Evolutionary conservation across 306 rosid species (phyloP).

Genomic region (Dalbergia oliveri): DNA sequence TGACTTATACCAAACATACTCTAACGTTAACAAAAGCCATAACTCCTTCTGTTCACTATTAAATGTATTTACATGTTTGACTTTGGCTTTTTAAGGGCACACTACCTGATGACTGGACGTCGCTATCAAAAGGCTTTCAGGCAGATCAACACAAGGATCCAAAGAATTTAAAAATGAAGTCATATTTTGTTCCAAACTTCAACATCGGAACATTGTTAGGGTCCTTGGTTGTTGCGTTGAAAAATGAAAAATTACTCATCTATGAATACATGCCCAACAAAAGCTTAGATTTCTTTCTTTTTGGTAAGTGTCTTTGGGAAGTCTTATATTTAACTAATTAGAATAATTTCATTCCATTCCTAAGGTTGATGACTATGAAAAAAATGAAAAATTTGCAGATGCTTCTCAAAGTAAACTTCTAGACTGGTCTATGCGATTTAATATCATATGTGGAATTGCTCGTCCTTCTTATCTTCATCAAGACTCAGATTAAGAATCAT

Average conservation of each 20-base stretch:
- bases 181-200: slow-evolving; percentile 8
- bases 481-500: slow-evolving; percentile 18
- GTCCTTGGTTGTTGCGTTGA: slow-evolving; percentile 22
- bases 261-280: slow-evolving; percentile 26
- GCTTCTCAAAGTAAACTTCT: neutral
- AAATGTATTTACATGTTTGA: neutral
- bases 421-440: neutral
- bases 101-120: slow-evolving; percentile 17
- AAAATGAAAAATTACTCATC: neutral
- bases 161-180: slow-evolving; percentile 34
- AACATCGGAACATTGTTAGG: slow-evolving; percentile 23
- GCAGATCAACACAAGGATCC: slow-evolving; percentile 30
- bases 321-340: neutral
- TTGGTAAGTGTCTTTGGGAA: neutral
- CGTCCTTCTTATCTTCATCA: slow-evolving; percentile 27
- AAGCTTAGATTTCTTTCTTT: slow-evolving; percentile 21
- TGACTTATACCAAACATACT: too few species aligned
- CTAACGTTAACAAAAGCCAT: too few species aligned
- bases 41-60: neutral
- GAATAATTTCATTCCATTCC: neutral
- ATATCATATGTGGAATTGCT: slow-evolving; percentile 16
- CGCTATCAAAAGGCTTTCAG: slow-evolving; percentile 43
- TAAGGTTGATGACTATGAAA: neutral
- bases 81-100: slow-evolving; percentile 21
- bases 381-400: neutral